Evolutionary conservation across 2,329 filamentous ascomycete species (phyloP).

Genomic region (Alternaria angustiovoidea): DNA sequence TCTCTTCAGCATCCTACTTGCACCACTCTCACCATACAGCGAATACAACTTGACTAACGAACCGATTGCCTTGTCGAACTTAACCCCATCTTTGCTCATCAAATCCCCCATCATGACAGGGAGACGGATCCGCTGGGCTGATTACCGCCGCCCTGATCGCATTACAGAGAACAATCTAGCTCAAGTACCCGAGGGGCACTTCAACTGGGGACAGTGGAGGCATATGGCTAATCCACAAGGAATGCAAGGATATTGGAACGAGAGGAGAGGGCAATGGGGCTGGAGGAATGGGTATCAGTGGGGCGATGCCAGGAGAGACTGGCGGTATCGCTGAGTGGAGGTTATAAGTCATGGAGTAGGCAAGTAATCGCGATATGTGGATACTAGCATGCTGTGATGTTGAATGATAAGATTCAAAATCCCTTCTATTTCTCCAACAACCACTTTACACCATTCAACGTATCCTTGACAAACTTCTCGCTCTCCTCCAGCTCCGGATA

Average conservation of each 20-base stretch:
- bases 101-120: no score
- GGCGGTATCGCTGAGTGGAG: not conserved
- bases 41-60: no score
- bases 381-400: not conserved
- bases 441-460: slow-evolving; percentile 40
- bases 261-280: not conserved
- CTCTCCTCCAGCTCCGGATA: slow-evolving; percentile 40
- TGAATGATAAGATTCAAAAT: not conserved
- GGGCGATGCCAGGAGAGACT: not conserved
- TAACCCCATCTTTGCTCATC: no score
- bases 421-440: slow-evolving; percentile 29
- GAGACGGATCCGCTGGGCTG: no score
- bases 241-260: not conserved
- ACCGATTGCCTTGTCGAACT: no score
- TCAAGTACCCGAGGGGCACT: not conserved
- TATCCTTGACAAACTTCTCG: slow-evolving; percentile 36
- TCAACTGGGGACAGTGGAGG: not conserved
- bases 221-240: not conserved
- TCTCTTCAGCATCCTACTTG: no score
- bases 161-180: not conserved
- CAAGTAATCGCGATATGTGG: not conserved
- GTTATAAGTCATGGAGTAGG: not conserved
- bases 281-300: not conserved
- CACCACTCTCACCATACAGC: no score
- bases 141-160: not conserved